These are phyloP conservation scores for Aspergillus ellipticus DNA, from an alignment of 495 filamentous ascomycete species.

Conservation along the genomic window DNA sequence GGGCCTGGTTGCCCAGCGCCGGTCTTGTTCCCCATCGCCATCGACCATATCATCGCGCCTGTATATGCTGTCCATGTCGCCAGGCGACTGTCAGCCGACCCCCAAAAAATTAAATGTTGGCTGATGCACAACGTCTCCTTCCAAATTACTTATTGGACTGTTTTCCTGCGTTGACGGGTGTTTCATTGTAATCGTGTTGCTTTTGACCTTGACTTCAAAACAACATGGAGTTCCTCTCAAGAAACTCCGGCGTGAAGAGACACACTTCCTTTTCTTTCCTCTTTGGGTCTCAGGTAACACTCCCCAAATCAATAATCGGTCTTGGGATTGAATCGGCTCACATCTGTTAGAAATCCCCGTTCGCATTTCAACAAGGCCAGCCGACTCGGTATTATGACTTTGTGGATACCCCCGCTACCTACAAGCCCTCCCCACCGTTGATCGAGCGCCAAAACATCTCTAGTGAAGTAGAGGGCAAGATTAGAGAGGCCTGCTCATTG, in stretches of 20 bases:
- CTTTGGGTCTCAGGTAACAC: constrained; percentile 13
- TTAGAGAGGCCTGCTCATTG: constrained; percentile 18
- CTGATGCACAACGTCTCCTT: not conserved
- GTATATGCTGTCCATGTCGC: not conserved
- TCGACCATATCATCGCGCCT: not conserved
- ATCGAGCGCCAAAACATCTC: constrained; percentile 18
- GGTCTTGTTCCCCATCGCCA: not conserved
- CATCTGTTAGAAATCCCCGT: constrained; percentile 17
- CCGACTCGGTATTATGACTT: constrained; percentile 19
- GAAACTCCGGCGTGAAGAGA: constrained; percentile 10
- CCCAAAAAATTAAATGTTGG: not conserved
- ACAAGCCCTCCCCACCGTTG: constrained; percentile 5
- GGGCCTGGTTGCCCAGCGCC: constrained; percentile 16
- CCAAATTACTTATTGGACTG: not conserved
- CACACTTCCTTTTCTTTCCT: constrained; percentile 16
- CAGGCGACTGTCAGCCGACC: not conserved
- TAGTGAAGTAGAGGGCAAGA: constrained; percentile 12
- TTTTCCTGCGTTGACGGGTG: not conserved
- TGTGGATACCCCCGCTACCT: constrained; percentile 11
- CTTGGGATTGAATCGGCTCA: not conserved
- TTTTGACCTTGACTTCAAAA: not conserved
- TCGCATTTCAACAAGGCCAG: constrained; percentile 6
- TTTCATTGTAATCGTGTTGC: not conserved
- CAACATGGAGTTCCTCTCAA: constrained; percentile 12
- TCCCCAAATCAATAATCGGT: not conserved